Evolutionary conservation across 495 filamentous ascomycete genomes (phyloP), one percentile per base, ranked within the genome.

Genomic region (Talaromyces adpressus): DNA sequence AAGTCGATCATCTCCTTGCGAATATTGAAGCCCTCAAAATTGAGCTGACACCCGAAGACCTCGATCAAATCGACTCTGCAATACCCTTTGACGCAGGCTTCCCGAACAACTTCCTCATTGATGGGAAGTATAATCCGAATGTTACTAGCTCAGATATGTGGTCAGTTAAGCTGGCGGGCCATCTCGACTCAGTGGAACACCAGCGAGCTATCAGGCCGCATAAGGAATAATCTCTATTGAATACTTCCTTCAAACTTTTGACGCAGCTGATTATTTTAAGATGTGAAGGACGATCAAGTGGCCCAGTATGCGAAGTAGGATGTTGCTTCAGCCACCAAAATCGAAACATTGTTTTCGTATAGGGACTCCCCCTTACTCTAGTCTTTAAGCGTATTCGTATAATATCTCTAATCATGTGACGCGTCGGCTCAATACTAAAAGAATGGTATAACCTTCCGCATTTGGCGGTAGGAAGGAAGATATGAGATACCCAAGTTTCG

Each of bases 21-120:
- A 91, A 87, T 61, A 87, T 91, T 63, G 86, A 87, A 63, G 89
- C 85, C 3, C 71, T 91, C 34, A 73, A 68, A 0, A 57, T 91
- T 36, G 65, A 71, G 57, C 73, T 92, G 61, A 81, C 75, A 2
- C 71, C 81, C 0, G 81, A 87, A 27, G 87, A 92, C 34, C 80
- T 91, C 23, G 68, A 79, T 29, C 82, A 87, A 70, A 89, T 91
- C 64, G 88, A 91, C 59, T 66, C 67, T 7, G 87, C 85, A 7
- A 73, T 75, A 56, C 76, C 79, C 6, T 91, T 89, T 69, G 85
- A 89, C 66, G 39, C 79, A 62, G 86, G 87, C 6, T 89, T 89
- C 73, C 87, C 87, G 3, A 60, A 71, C 61, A 79, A 67, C 57
- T 84, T 89, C 64, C 62, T 87, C 6, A 23, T 29, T 20, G 23